phyloP scores from a whole-genome alignment of 352 stramenopile genomes.

The Pythium dissotocum region DNA sequence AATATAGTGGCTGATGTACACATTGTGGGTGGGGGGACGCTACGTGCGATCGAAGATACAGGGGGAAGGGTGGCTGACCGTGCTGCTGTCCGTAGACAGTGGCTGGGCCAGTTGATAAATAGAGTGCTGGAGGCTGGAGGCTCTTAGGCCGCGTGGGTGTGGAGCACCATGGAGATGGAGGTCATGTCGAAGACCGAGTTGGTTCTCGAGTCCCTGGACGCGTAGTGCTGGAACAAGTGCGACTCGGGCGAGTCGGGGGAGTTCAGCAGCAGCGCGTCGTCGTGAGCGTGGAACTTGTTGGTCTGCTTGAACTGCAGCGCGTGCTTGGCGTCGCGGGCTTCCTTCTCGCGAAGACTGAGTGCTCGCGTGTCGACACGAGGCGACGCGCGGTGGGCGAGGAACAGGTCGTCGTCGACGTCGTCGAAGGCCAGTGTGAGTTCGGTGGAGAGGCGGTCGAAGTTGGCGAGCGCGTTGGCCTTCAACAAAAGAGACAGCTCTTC shows the following conservation, averaged over 20 bases:
- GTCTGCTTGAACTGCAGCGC: slow-evolving; percentile 23
- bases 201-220: slow-evolving; percentile 22
- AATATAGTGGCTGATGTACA: slow-evolving; percentile 9
- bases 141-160: slow-evolving; percentile 16
- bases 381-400: slow-evolving; percentile 12
- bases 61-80: neutral
- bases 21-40: neutral
- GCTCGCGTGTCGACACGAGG: slow-evolving; percentile 19
- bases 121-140: neutral
- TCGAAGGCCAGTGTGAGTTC: neutral
- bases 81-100: neutral
- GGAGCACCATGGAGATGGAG: slow-evolving; percentile 44
- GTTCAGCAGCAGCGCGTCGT: slow-evolving; percentile 35
- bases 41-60: neutral
- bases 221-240: slow-evolving; percentile 27
- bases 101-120: slow-evolving; percentile 10
- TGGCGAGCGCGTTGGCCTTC: slow-evolving; percentile 19
- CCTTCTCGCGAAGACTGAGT: slow-evolving; percentile 14
- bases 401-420: slow-evolving; percentile 13
- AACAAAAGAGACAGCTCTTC: slow-evolving; percentile 23
- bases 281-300: slow-evolving; percentile 16
- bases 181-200: slow-evolving; percentile 44
- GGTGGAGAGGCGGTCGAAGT: slow-evolving; percentile 3
- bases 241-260: slow-evolving; percentile 38
- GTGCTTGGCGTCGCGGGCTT: slow-evolving; percentile 21